Percentiles rank a stretch among this genome's conserved stretches.
phyloP scores from a whole-genome alignment of 805 yeast genomes.

The Starmerella sp. region DNA sequence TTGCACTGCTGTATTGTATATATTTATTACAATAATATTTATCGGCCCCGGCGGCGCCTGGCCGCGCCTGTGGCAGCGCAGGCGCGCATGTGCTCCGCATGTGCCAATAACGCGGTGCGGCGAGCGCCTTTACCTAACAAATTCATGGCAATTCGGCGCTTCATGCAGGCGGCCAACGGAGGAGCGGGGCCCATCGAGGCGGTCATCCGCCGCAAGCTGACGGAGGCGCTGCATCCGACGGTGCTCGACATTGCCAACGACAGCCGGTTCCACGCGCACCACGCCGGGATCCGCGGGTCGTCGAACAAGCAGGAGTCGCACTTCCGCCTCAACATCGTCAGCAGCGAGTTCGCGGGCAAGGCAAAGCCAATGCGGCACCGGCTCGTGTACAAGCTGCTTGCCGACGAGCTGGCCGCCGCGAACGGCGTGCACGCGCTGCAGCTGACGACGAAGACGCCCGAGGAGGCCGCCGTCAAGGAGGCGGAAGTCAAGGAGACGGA shows the following conservation, averaged over 20 bases:
- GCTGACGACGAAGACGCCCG: conserved; percentile 65
- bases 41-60: not conserved
- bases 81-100: not conserved
- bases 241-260: conserved; percentile 55
- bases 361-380: conserved; percentile 68
- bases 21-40: not conserved
- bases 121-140: not conserved
- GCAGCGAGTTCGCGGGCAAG: conserved; percentile 55
- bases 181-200: conserved; percentile 35
- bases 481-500: no score
- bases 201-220: conserved; percentile 37
- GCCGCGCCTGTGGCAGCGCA: no score
- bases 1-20: not conserved
- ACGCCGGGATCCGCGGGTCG: conserved; percentile 68
- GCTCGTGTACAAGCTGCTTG: conserved; percentile 52
- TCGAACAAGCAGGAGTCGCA: conserved; percentile 68
- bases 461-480: conserved; percentile 35
- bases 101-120: not conserved
- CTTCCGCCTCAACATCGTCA: conserved; percentile 61
- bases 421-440: conserved; percentile 83
- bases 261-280: conserved; percentile 80
- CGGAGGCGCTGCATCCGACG: conserved; percentile 35
- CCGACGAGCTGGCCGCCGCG: conserved; percentile 51
- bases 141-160: conserved; percentile 5
- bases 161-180: conserved; percentile 10